Percentiles rank a stretch among this genome's conserved stretches.
phyloP scores from a whole-genome alignment of 225 moss, liverwort and hornwort genomes.

The Pleurozium schreberi region DNA sequence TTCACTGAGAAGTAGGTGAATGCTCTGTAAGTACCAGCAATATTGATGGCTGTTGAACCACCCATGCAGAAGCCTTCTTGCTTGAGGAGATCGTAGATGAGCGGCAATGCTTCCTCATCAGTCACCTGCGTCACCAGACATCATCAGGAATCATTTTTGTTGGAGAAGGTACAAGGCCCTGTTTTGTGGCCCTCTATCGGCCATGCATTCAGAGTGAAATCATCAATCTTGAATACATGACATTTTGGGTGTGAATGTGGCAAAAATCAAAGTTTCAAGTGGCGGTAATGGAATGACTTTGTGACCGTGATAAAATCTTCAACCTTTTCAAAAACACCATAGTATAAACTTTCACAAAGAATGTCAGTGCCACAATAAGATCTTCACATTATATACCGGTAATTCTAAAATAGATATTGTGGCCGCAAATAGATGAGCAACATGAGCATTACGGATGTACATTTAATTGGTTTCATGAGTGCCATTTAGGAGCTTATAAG shows the following conservation, averaged over 20 bases:
- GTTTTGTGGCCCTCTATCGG: not conserved
- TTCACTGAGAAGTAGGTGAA: not conserved
- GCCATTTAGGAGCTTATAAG: not conserved
- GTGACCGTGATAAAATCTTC: not conserved
- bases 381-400: not conserved
- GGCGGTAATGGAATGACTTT: not conserved
- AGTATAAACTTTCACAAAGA: not conserved
- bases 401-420: not conserved
- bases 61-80: conserved; percentile 98
- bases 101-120: conserved; percentile 83
- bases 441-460: not conserved
- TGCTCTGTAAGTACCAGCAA: conserved; percentile 23
- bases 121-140: conserved; percentile 34
- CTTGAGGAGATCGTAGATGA: conserved; percentile 82
- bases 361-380: not conserved
- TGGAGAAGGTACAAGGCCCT: not conserved
- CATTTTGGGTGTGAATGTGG: not conserved
- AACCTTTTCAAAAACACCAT: not conserved
- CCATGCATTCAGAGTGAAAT: not conserved
- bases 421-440: not conserved
- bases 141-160: not conserved
- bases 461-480: not conserved
- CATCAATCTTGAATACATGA: not conserved
- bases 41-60: conserved; percentile 75
- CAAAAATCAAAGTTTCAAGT: not conserved